Evolutionary conservation across 225 moss, liverwort and hornwort species (phyloP).

Genomic region (Bryum argenteum): DNA sequence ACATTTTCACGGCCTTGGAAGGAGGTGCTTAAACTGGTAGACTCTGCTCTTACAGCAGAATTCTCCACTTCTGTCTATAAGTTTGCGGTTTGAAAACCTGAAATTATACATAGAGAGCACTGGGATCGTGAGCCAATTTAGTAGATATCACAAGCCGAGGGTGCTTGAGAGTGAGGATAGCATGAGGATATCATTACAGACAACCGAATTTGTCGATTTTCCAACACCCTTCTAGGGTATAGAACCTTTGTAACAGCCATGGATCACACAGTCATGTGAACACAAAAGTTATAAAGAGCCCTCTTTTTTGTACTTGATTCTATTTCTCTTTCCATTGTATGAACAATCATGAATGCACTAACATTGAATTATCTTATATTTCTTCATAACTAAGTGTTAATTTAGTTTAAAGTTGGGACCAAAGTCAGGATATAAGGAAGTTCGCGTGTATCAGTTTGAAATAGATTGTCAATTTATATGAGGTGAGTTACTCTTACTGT

Average conservation of each 20-base stretch:
- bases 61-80: constrained; percentile 14
- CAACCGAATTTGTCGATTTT: constrained; percentile 48
- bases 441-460: too few species aligned
- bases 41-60: constrained; percentile 22
- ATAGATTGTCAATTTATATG: too few species aligned
- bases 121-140: background rate
- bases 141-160: constrained; percentile 2
- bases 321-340: background rate
- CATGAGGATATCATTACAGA: background rate
- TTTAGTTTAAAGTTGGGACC: too few species aligned
- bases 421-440: too few species aligned
- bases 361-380: too few species aligned
- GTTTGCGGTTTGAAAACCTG: constrained; percentile 6
- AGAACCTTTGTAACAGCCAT: background rate
- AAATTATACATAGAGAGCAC: constrained; percentile 31
- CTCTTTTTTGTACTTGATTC: background rate
- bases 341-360: too few species aligned
- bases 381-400: too few species aligned
- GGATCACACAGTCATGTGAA: constrained; percentile 14
- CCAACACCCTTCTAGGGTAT: constrained; percentile 14
- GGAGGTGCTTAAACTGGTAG: constrained; percentile 31
- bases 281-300: constrained; percentile 23
- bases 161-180: constrained; percentile 28
- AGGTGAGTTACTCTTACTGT: too few species aligned
- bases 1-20: constrained; percentile 83